Conservation (phyloP, 441 rosid genomes). For the Macaranga tanarius region DNA sequence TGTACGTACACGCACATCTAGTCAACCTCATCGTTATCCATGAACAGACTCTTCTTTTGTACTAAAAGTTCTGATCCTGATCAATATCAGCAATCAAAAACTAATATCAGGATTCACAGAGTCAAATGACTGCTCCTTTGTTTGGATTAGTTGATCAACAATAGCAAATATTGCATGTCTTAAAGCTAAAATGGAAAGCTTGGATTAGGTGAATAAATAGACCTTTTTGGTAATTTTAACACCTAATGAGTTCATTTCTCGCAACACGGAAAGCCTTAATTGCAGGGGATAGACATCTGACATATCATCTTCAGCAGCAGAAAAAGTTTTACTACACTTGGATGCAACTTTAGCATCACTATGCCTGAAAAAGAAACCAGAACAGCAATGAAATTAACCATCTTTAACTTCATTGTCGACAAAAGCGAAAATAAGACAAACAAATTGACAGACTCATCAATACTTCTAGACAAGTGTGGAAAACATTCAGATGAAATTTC, state of each 20-base stretch:
- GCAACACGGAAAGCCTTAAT: constrained; percentile 70
- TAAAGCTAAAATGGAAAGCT: constrained; percentile 24
- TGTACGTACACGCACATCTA: not conserved
- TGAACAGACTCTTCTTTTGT: not conserved
- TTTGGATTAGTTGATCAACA: not conserved
- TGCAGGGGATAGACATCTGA: constrained; percentile 93
- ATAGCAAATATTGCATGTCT: constrained; percentile 13
- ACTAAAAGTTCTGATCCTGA: not conserved
- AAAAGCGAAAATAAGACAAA: not conserved
- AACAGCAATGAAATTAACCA: constrained; percentile 17
- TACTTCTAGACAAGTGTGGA: not conserved
- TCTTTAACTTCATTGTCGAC: constrained; percentile 8
- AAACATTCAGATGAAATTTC: not conserved
- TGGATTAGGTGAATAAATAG: constrained; percentile 19
- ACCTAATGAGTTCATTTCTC: constrained; percentile 68
- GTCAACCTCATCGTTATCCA: not conserved
- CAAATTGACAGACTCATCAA: constrained; percentile 20
- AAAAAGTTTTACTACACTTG: constrained; percentile 64
- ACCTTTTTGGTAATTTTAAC: constrained; percentile 95
- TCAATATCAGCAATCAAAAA: not conserved
- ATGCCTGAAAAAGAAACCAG: constrained; percentile 52
- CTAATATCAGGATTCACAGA: too few relatives aligned
- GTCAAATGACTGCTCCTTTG: not conserved
- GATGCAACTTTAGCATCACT: constrained; percentile 66
- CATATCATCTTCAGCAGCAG: constrained; percentile 86